Conservation (phyloP, 1,139 yeast species). For the Kurtzmaniella quercitrusa region DNA sequence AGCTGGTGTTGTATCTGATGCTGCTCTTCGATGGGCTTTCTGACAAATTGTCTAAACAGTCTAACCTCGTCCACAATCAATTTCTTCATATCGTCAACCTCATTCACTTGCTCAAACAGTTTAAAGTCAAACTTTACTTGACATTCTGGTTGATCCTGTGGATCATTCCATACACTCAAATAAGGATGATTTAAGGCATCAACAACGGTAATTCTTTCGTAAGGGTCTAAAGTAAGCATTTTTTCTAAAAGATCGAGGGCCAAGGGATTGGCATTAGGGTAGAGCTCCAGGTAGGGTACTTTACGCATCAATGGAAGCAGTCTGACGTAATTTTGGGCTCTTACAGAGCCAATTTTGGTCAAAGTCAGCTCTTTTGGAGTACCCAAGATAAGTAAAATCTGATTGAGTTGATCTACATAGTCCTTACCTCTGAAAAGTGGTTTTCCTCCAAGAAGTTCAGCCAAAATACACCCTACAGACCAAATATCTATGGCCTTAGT, state of each 20-base stretch:
- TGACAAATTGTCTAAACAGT: constrained; percentile 73
- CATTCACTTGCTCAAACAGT: constrained; percentile 82
- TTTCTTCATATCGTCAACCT: constrained; percentile 67
- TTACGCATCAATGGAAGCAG: constrained; percentile 81
- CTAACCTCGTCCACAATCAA: constrained; percentile 82
- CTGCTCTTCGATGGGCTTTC: constrained; percentile 71
- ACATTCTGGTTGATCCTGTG: constrained; percentile 89
- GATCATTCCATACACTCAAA: constrained; percentile 92
- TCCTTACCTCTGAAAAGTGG: constrained; percentile 94
- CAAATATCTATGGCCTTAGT: constrained; percentile 95
- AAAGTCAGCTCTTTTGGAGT: constrained; percentile 86
- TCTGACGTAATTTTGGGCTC: constrained; percentile 91
- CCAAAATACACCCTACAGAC: constrained; percentile 96
- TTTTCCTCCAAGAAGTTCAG: constrained; percentile 87
- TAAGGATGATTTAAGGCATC: constrained; percentile 90
- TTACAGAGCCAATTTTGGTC: constrained; percentile 76
- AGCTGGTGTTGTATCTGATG: constrained; percentile 42
- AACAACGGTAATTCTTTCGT: constrained; percentile 79
- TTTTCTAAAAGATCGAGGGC: constrained; percentile 79
- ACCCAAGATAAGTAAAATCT: constrained; percentile 79
- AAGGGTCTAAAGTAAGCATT: constrained; percentile 87
- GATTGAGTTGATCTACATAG: constrained; percentile 91
- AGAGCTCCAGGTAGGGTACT: constrained; percentile 67
- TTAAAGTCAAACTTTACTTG: constrained; percentile 77
- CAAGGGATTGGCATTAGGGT: constrained; percentile 81